Conservation (phyloP, 2,329 filamentous ascomycete genomes). For the Parascedosporium putredinis region DNA sequence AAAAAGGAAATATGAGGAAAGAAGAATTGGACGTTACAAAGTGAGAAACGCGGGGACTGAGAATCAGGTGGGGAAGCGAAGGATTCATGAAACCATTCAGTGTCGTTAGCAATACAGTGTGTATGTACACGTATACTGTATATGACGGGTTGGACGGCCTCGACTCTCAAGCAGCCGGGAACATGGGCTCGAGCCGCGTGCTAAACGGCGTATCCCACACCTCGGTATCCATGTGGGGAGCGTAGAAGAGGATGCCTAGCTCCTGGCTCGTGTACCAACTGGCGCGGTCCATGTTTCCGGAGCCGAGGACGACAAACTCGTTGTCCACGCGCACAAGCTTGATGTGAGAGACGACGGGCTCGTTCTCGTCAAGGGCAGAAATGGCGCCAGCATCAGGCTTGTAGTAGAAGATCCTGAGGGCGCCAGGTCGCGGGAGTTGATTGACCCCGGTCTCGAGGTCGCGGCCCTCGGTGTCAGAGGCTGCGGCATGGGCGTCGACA, state of each 20-base stretch:
- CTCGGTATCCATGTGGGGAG: constrained; percentile 25
- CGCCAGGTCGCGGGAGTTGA: constrained; percentile 29
- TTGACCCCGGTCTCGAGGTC: constrained; percentile 32
- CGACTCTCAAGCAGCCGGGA: constrained; percentile 7
- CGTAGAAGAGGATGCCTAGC: constrained; percentile 53
- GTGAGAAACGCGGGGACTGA: no score
- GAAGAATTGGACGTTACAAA: no score
- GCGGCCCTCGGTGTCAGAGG: constrained; percentile 13
- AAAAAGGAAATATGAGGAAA: no score
- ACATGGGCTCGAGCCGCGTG: constrained; percentile 24
- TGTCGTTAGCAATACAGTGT: no score
- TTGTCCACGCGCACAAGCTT: constrained; percentile 68
- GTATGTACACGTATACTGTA: neutral
- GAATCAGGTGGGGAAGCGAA: no score
- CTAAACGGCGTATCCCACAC: constrained; percentile 29
- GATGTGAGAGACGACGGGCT: constrained; percentile 65
- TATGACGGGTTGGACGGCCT: neutral
- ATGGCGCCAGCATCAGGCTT: constrained; percentile 23
- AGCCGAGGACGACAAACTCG: constrained; percentile 59
- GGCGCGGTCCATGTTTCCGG: constrained; percentile 74
- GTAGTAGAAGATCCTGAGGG: constrained; percentile 51
- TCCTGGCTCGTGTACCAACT: constrained; percentile 86
- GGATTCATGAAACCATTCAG: no score
- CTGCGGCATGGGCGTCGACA: neutral
- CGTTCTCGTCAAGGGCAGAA: constrained; percentile 23